phyloP scores from a whole-genome alignment of 768 basidiomycete species.

The Cystofilobasidium capitatum region DNA sequence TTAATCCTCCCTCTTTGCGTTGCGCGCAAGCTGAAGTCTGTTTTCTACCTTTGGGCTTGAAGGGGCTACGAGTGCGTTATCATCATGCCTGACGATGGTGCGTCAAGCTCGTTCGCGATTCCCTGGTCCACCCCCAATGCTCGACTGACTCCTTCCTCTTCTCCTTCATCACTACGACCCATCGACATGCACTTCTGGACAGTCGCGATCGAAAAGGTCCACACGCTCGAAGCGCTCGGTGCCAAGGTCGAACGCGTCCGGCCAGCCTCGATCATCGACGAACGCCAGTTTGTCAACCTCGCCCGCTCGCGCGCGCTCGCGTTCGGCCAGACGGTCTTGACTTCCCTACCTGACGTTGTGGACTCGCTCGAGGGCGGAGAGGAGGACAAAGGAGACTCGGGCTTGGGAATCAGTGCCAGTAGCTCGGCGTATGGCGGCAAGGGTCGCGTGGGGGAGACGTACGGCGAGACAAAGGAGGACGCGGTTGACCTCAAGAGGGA shows the following conservation, averaged over 20 bases:
- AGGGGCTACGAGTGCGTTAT: constrained; percentile 87
- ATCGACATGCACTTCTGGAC: too few relatives aligned
- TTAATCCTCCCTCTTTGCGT: not conserved
- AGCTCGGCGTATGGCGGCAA: too few relatives aligned
- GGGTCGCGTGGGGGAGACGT: not conserved
- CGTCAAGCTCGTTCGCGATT: not conserved
- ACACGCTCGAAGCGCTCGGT: constrained; percentile 69
- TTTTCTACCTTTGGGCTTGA: not conserved
- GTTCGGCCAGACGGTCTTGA: constrained; percentile 51
- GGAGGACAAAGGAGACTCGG: too few relatives aligned
- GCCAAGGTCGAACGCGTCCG: constrained; percentile 77
- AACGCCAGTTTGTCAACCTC: constrained; percentile 73
- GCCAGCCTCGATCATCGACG: constrained; percentile 94
- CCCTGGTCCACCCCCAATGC: not conserved
- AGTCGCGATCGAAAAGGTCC: constrained; percentile 78
- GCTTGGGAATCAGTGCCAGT: too few relatives aligned
- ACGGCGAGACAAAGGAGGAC: not conserved
- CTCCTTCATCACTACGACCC: too few relatives aligned
- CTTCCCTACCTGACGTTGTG: constrained; percentile 15
- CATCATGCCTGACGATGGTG: constrained; percentile 71
- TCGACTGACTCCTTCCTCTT: constrained; percentile 26
- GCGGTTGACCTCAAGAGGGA: not conserved
- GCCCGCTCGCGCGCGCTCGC: constrained; percentile 66
- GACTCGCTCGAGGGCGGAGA: not conserved
- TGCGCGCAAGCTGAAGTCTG: not conserved